These are phyloP conservation scores for Erodium maritimum DNA, from an alignment of 345 rosid species.

Conservation along the genomic window DNA sequence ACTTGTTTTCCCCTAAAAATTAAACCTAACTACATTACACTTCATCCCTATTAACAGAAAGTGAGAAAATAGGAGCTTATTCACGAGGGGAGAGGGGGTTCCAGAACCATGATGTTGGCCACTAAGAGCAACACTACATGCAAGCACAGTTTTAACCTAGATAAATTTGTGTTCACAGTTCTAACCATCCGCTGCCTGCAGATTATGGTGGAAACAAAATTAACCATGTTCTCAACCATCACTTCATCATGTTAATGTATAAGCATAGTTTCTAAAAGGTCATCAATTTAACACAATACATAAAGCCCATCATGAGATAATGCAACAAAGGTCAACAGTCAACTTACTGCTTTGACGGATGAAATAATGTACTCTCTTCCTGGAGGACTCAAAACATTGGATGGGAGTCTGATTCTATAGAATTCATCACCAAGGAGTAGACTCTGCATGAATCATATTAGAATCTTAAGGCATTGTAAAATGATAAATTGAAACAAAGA, in stretches of 20 bases:
- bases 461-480: conserved; percentile 4
- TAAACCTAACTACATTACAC: no score
- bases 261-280: background rate
- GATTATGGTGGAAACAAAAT: no score
- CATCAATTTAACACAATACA: background rate
- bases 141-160: background rate
- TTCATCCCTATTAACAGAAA: no score
- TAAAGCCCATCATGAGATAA: background rate
- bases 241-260: background rate
- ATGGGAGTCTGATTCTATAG: conserved; percentile 79
- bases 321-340: background rate
- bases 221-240: no score
- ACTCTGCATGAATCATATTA: conserved; percentile 33
- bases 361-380: conserved; percentile 65
- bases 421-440: conserved; percentile 70
- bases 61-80: no score
- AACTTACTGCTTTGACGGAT: conserved; percentile 82
- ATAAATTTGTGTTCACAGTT: background rate
- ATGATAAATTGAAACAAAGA: background rate
- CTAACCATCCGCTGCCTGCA: no score
- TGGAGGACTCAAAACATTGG: conserved; percentile 66
- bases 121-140: background rate
- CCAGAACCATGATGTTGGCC: no score
- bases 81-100: no score
- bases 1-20: no score